Base-by-base conservation (phyloP, 2,329 filamentous ascomycete species). In the Neopestalotiopsis rosae region DNA sequence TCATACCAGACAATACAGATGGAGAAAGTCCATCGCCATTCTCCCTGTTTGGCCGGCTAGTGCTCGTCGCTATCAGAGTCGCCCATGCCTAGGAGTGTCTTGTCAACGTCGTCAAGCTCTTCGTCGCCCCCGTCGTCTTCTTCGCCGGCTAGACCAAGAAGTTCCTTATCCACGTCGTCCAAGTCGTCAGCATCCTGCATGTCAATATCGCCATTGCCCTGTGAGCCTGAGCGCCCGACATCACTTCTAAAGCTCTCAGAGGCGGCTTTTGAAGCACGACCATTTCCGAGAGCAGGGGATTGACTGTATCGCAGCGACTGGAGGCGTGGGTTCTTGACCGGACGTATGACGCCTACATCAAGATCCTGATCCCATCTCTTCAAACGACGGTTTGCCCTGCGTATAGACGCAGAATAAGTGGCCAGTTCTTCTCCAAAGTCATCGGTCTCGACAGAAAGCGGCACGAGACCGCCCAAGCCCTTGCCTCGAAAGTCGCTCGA, bases 391-490 rank as follows among this genome's bases (percentile, higher is more conserved):
- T 85, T 82, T 1, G 87, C 85, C 17, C 91, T 87, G 66, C 90
- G 84, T 20, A 95, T 81, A 7, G 92, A 87, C 12, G 91, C 89
- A 4, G 89, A 87, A 69, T 93, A 91, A 1, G 88, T 85, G 67
- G 87, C 86, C 5, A 89, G 85, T 78, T 95, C 92, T 78, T 95
- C 93, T 58, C 93, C 93, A 73, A 90, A 92, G 79, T 95, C 93
- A 70, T 94, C 91, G 0, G 85, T 80, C 76, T 95, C 92, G 17
- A 82, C 80, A 24, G 81, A 81, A 0, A 92, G 81, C 40, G 88
- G 90, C 66, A 87, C 88, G 52, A 93, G 85, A 1, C 90, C 93
- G n/a, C 86, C 88, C 66, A 90, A 83, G 6, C 89, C 89, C 70
- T 82, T 82, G 75, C 90, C 87, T 45, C 86, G 83, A 73, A 90